Evolutionary conservation across 768 basidiomycete genomes (phyloP).

Genomic region (Suillus subaureus): DNA sequence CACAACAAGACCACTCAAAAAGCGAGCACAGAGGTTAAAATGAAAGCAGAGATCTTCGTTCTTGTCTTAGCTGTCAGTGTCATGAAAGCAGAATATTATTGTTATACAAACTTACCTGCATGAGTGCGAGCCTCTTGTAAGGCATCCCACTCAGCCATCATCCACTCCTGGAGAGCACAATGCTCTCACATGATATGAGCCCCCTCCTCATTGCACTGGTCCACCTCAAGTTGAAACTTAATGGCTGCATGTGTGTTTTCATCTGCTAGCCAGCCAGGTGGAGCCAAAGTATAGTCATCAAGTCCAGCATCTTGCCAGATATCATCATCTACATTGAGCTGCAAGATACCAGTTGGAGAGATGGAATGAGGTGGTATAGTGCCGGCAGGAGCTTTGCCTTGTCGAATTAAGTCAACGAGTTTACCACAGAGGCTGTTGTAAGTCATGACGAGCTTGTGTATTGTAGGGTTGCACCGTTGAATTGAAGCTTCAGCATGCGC

Average conservation of each 20-base stretch:
- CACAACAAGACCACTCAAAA: background rate
- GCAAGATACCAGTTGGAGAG: conserved; percentile 24
- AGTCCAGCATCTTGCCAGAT: conserved; percentile 39
- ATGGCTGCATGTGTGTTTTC: background rate
- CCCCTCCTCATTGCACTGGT: conserved; percentile 31
- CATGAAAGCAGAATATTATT: background rate
- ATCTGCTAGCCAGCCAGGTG: conserved; percentile 7
- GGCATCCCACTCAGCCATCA: conserved; percentile 27
- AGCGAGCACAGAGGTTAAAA: background rate
- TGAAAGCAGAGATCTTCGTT: background rate
- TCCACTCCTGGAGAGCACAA: conserved; percentile 26
- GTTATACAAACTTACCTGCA: conserved; percentile 11
- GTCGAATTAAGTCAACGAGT: conserved; percentile 16
- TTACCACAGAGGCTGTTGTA: background rate
- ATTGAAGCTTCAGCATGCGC: background rate
- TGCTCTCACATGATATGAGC: conserved; percentile 17
- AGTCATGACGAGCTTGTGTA: background rate
- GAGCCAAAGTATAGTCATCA: conserved; percentile 10
- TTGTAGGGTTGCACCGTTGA: background rate
- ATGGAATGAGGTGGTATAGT: conserved; percentile 27
- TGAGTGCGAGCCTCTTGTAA: background rate
- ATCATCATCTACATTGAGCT: conserved; percentile 38
- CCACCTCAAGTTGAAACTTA: conserved; percentile 16
- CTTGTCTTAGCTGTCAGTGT: too few species aligned
- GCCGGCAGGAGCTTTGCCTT: conserved; percentile 23